Base-by-base conservation (phyloP, 208 protist species). In the Crithidia thermophila region DNA sequence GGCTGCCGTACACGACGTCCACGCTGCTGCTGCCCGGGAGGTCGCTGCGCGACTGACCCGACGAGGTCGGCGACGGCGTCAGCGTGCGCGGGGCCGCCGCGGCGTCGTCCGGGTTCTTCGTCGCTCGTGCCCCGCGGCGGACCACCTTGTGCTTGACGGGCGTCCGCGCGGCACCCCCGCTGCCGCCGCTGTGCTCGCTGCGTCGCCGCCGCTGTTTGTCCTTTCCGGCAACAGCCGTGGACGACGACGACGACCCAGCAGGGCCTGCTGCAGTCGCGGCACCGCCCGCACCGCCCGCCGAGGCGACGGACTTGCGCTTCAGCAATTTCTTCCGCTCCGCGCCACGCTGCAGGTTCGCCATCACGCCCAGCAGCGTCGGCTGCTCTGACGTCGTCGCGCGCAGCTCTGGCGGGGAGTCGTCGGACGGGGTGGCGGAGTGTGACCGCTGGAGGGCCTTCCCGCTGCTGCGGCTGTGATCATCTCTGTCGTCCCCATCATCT, bases 361-460 rank as follows among this genome's bases (percentile, higher is more conserved):
- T 36, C 7, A 20, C 55, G 13, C 25, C 55, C 39, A 62, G n/a
- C 42, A 62, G n/a, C 42, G 30, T 27, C 3, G 42, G 57, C 30
- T 51, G 39, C 57, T 51, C 57, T 30, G 57, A 51, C 28, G 40
- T 62, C 20, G 42, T 51, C 14, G 28, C 42, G 39, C 36, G 10
- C 11, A 51, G 20, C 42, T 62, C 40, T 13, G 42, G 31, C 11
- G 50, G 61, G 5, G 50, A 57, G 10, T 49, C 27, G 1, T 30
- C 28, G 23, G 46, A 9, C 4, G 7, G 5, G 13, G 46, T 20
- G 2, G 18, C 18, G 23, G 16, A 23, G 36, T 53, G 33, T 9
- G 27, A 50, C 1, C 5, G 16, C 46, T 36, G 13, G n/a, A n/a
- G n/a, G n/a, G n/a, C n/a, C n/a, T n/a, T n/a, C n/a, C n/a, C n/a